Base-by-base conservation (phyloP, 805 yeast species). In the Barnettozyma pratensis region DNA sequence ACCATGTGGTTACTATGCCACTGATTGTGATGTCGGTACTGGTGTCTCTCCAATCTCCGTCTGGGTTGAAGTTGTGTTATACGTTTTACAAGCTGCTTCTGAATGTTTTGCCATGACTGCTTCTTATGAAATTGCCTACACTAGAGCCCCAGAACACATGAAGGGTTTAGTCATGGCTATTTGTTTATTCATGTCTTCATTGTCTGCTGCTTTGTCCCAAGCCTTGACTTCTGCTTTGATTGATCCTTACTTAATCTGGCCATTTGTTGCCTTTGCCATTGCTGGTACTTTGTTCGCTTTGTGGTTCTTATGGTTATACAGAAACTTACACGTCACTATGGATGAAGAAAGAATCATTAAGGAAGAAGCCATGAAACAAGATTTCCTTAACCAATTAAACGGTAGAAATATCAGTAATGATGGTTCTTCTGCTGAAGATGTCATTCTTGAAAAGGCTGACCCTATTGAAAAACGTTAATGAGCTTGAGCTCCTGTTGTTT, bases 121-220 rank as follows among this genome's bases (percentile, higher is more conserved):
- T n/a, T 91, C 91, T 57, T 76, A 84, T 56, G 92, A 86, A 68
- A 84, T 83, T 59, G 92, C 95, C 19, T 86, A 83, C 68, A 81
- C 88, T 29, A 83, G 85, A 69, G 91, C 92, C 6, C 94, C 94
- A 29, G 74, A 74, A 7, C 69, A 76, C 31, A 68, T 68, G 71
- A 71, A 66, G 47, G 63, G 71, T 11, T 64, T 70, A 35, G 65
- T 67, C 44, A 69, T 70, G 73, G 72, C 83, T 7, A 50, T 71
- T 41, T 85, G 81, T 70, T 72, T 86, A 58, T 68, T 85, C 46
- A 83, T 86, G 39, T 81, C 73, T 55, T 92, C 95, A 7, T 58
- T 83, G 44, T 90, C 91, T 48, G 75, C 91, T 26, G 88, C 89
- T 26, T 59, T 85, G 41, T 88, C 90, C 56, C 80, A 81, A 63